Percentiles rank a stretch among this genome's conserved stretches.
phyloP scores from a whole-genome alignment of 2,329 filamentous ascomycete genomes.

The Verticillium nubilum region DNA sequence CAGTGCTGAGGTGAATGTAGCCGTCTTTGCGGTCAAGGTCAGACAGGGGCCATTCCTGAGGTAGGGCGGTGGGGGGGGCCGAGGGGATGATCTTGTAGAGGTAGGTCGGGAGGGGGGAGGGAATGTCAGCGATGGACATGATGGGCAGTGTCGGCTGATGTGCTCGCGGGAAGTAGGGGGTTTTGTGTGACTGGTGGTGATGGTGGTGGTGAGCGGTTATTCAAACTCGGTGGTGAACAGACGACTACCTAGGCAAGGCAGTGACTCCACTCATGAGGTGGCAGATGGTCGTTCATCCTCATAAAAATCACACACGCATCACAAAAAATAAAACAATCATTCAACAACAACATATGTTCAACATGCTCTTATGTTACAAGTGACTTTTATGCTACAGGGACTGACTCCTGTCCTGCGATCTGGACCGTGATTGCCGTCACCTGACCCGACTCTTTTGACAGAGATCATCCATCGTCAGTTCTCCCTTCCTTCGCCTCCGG shows the following conservation, averaged over 20 bases:
- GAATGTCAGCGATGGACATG: constrained; percentile 2
- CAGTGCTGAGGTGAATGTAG: constrained; percentile 56
- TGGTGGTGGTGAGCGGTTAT: not conserved
- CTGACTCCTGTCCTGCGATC: not conserved
- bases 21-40: constrained; percentile 55
- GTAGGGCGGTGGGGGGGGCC: constrained; percentile 47
- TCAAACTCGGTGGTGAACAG: not conserved
- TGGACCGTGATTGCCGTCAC: not conserved
- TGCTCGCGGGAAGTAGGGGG: not conserved
- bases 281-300: not conserved
- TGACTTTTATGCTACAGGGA: not conserved
- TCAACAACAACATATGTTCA: not conserved
- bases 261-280: not conserved
- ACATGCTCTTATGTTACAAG: not conserved
- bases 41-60: constrained; percentile 49
- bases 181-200: not conserved
- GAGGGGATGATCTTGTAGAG: constrained; percentile 57
- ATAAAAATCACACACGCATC: not conserved
- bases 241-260: not conserved
- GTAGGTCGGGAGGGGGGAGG: constrained; percentile 30
- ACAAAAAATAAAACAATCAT: too few relatives aligned
- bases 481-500: not conserved
- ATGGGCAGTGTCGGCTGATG: not conserved
- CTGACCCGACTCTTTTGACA: not conserved
- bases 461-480: not conserved